Evolutionary conservation across 2,329 filamentous ascomycete species (phyloP).

Genomic region (Colletotrichum siamense): DNA sequence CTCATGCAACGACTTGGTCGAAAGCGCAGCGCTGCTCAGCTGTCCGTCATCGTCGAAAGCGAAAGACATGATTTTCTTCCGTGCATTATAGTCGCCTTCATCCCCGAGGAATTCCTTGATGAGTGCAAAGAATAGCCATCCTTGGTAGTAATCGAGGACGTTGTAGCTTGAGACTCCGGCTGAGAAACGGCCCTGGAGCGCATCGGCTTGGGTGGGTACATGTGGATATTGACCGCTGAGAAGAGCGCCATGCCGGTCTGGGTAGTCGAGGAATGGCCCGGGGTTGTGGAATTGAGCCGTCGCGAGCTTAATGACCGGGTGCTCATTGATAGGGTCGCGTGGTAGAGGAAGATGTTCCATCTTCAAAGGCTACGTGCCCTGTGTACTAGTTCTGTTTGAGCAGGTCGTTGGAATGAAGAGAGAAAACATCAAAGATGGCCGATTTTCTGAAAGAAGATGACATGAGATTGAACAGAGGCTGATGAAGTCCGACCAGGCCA

Average conservation of each 20-base stretch:
- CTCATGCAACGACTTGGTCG: not conserved
- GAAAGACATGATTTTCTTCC: not conserved
- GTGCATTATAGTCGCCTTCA: not conserved
- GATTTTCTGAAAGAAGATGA: not conserved
- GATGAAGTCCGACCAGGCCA: not conserved
- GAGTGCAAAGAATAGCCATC: not conserved
- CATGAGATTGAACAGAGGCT: not conserved
- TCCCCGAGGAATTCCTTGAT: not conserved
- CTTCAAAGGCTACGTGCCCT: too few relatives aligned
- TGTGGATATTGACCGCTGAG: not conserved
- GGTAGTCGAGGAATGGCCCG: slow-evolving; percentile 5
- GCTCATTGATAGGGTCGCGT: not conserved
- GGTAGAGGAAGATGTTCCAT: slow-evolving; percentile 17
- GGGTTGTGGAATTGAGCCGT: not conserved
- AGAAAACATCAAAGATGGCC: not conserved
- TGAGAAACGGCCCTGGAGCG: not conserved
- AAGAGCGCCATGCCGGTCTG: not conserved
- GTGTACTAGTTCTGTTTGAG: not conserved
- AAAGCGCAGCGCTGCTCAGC: not conserved
- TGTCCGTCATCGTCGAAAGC: not conserved
- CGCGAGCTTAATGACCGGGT: not conserved
- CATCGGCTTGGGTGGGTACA: slow-evolving; percentile 8
- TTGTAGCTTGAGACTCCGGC: not conserved
- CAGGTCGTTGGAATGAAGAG: not conserved
- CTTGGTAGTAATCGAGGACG: slow-evolving; percentile 10